A percentile compares a stretch with the other conserved stretches of the same genome.
Evolutionary conservation across 2,329 filamentous ascomycete genomes (phyloP).

Genomic region (Cordyceps fumosorosea): DNA sequence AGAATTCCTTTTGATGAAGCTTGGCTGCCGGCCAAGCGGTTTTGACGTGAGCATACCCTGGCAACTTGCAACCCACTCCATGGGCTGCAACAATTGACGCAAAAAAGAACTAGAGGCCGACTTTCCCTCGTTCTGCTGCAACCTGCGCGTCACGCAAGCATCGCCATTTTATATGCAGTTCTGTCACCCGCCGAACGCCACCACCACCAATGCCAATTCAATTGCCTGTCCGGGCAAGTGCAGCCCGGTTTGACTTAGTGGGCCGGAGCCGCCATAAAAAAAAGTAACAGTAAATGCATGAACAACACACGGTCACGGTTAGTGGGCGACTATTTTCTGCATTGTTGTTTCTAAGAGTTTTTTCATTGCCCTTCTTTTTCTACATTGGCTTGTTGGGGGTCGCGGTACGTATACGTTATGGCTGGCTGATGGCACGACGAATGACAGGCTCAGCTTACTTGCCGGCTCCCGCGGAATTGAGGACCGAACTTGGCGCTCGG

Average conservation of each 20-base stretch:
- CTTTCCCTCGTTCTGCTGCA: not conserved
- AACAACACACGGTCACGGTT: not conserved
- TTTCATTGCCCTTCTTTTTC: too few species aligned
- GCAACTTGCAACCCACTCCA: not conserved
- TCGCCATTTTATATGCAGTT: slow-evolving; percentile 7
- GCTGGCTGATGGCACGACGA: not conserved
- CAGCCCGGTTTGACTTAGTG: not conserved
- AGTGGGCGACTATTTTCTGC: not conserved
- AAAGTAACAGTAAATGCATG: not conserved
- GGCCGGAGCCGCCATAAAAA: not conserved
- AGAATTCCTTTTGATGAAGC: not conserved
- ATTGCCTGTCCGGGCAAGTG: slow-evolving; percentile 1
- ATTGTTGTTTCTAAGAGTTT: not conserved
- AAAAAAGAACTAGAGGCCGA: not conserved
- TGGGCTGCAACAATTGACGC: not conserved
- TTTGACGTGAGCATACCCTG: not conserved
- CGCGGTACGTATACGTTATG: not conserved
- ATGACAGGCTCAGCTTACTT: not conserved
- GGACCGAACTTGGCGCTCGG: not conserved
- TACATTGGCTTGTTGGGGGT: slow-evolving; percentile 4
- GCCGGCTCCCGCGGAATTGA: slow-evolving; percentile 6
- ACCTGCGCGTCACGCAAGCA: slow-evolving; percentile 4
- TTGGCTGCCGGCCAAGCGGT: not conserved
- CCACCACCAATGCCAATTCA: not conserved
- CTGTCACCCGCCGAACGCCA: not conserved